phyloP scores from a whole-genome alignment of 2,329 filamentous ascomycete genomes.

The Arthrinium phaeospermum region DNA sequence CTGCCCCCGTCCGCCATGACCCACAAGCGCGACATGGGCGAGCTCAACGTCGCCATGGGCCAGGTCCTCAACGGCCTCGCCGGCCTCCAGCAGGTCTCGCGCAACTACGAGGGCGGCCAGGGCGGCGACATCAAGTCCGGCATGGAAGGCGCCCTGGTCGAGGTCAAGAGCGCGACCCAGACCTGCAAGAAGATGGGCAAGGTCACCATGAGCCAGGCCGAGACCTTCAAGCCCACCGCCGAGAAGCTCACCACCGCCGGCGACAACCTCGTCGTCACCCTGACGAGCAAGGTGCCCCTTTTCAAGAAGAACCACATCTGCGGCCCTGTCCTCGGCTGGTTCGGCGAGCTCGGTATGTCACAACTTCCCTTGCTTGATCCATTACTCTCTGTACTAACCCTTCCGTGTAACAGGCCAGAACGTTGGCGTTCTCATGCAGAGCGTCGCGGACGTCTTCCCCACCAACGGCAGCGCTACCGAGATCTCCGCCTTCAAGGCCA shows the following conservation, averaged over 20 bases:
- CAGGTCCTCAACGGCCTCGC: not conserved
- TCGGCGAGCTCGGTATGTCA: not conserved
- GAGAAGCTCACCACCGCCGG: not conserved
- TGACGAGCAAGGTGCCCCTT: not conserved
- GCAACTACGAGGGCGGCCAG: not conserved
- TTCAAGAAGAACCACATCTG: conserved; percentile 14
- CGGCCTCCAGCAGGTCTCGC: not conserved
- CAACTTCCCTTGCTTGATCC: too few relatives aligned
- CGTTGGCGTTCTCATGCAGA: conserved; percentile 5
- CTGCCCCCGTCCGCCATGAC: not conserved
- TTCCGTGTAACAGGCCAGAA: not conserved
- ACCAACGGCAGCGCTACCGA: not conserved
- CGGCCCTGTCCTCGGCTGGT: not conserved
- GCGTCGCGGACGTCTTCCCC: not conserved
- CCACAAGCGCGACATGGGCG: not conserved
- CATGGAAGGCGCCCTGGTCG: not conserved
- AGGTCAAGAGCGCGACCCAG: not conserved
- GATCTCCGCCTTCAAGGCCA: not conserved
- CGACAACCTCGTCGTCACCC: not conserved
- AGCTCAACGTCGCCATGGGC: not conserved
- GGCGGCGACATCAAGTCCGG: conserved; percentile 12
- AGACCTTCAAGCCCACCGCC: not conserved
- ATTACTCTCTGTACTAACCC: not conserved
- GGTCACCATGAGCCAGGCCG: not conserved
- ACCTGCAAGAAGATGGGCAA: not conserved